Base-by-base conservation (phyloP, 106 monocot species). In the Phalaenopsis aphrodite region DNA sequence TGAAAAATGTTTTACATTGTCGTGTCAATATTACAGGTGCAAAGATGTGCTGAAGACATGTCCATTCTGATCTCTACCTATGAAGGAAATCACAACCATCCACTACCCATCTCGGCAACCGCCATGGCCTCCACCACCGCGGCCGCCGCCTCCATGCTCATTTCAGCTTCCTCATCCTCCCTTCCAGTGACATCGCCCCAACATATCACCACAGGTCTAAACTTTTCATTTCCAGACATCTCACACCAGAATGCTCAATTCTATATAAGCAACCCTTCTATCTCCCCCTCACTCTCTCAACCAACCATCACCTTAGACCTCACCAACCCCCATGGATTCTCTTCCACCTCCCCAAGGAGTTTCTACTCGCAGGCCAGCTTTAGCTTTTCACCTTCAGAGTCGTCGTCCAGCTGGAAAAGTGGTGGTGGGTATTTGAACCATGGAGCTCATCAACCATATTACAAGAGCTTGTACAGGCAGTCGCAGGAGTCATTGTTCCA, bases 241-340 rank as follows among this genome's bases (percentile, higher is more conserved):
- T 80, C 81, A 30, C 80, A 75, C 7, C 56, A 42, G 7, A 82
- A 74, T 17, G 3, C 69, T 0, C 88, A 81, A 2, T 81, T 90
- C 81, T 95, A 82, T 85, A 24, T 90, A 14, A 83, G 86, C 42
- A 89, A 79, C 81, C 77, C 89, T 14, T 84, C 86, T 16, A 85
- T 95, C 72, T 81, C 89, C 15, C 65, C 90, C 78, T 80, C 82
- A 55, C 72, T 87, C 61, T 84, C 87, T 36, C 65, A 90, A 81
- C 91, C 93, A 1, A 93, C 96, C 17, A 93, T 96, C 75, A 96
- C 96, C 6, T 85, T 96, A 77, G 96, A 96, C 83, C 96, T 96
- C 84, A 93, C 96, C 41, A 78, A 86, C 42, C 89, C 86, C 78
- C 61, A 68, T 37, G 78, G 78, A 58, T 80, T 81, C 77, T 12